These are phyloP conservation scores for Pyrenochaeta sp. DNA, from an alignment of 2,329 filamentous ascomycete genomes.

Conservation along the genomic window DNA sequence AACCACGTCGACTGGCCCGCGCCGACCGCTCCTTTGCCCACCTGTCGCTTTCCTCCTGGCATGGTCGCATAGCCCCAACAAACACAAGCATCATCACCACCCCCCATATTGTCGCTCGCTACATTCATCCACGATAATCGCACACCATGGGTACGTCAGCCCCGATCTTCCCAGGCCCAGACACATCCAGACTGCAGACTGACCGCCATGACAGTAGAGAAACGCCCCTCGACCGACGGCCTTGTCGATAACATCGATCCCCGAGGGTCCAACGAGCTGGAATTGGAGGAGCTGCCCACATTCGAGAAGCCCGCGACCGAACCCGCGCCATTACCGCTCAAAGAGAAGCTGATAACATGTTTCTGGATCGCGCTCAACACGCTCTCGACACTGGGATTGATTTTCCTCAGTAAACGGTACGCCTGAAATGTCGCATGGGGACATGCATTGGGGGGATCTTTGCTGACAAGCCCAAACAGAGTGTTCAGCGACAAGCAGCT, in stretches of 20 bases:
- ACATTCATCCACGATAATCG: slow-evolving; percentile 11
- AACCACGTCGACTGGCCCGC: slow-evolving; percentile 15
- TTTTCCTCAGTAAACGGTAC: slow-evolving; percentile 58
- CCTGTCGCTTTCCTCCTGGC: slow-evolving; percentile 25
- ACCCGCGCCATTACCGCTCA: slow-evolving; percentile 38
- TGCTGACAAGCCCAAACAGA: slow-evolving; percentile 42
- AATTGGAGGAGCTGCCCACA: slow-evolving; percentile 45
- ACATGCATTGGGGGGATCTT: neutral
- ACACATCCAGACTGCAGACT: slow-evolving; percentile 10
- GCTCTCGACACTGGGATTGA: slow-evolving; percentile 53
- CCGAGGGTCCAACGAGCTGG: slow-evolving; percentile 43
- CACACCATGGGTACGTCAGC: slow-evolving; percentile 38
- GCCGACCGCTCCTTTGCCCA: slow-evolving; percentile 21
- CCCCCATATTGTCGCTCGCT: slow-evolving; percentile 41
- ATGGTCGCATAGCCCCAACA: slow-evolving; percentile 37
- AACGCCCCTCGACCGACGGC: slow-evolving; percentile 49
- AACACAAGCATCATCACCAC: no score
- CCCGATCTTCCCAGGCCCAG: neutral
- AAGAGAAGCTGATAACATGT: slow-evolving; percentile 49
- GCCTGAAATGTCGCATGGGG: neutral
- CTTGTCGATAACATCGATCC: slow-evolving; percentile 50
- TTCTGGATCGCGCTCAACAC: slow-evolving; percentile 56
- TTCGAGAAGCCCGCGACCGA: slow-evolving; percentile 40
- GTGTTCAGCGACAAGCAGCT: slow-evolving; percentile 56
- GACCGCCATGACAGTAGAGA: slow-evolving; percentile 43